Percentiles rank a stretch among this genome's conserved stretches.
phyloP scores from a whole-genome alignment of 768 basidiomycete species.

The Lactarius tabidus region DNA sequence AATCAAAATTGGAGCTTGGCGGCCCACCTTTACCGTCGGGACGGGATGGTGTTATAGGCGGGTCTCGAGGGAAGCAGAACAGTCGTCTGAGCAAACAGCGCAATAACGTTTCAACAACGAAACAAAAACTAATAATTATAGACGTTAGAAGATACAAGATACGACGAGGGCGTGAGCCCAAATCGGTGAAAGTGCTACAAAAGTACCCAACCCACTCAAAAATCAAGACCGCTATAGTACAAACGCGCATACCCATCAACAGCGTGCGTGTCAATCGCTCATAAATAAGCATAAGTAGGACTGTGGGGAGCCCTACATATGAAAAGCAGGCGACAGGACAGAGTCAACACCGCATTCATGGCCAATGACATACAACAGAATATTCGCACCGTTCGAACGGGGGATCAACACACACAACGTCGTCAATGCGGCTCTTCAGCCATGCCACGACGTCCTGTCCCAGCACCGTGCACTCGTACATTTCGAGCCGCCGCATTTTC shows the following conservation, averaged over 20 bases:
- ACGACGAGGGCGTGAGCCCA: slow-evolving; percentile 3
- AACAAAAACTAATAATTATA: slow-evolving; percentile 2
- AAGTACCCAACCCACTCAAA: slow-evolving; percentile 5
- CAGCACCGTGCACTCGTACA: slow-evolving; percentile 61
- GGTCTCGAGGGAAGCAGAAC: background rate
- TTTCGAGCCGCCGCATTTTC: slow-evolving; percentile 54
- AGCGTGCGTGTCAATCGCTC: slow-evolving; percentile 2
- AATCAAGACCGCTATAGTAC: slow-evolving; percentile 17
- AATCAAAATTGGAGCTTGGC: background rate
- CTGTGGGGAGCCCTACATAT: slow-evolving; percentile 26
- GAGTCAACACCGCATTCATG: slow-evolving; percentile 20
- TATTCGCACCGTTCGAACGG: slow-evolving; percentile 41
- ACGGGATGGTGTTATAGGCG: background rate
- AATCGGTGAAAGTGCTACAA: slow-evolving; percentile 16
- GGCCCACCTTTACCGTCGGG: background rate
- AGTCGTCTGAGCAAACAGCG: background rate
- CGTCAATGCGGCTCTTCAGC: slow-evolving; percentile 57
- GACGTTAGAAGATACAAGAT: slow-evolving; percentile 13
- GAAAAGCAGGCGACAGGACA: slow-evolving; percentile 18
- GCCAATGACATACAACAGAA: slow-evolving; percentile 26
- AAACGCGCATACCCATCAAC: slow-evolving; percentile 1
- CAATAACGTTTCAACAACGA: background rate
- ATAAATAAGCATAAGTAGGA: slow-evolving; percentile 29
- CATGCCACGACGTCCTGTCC: slow-evolving; percentile 69
- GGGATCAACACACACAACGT: slow-evolving; percentile 60